Evolutionary conservation across 345 rosid genomes (phyloP).

Genomic region (Populus nigra): DNA sequence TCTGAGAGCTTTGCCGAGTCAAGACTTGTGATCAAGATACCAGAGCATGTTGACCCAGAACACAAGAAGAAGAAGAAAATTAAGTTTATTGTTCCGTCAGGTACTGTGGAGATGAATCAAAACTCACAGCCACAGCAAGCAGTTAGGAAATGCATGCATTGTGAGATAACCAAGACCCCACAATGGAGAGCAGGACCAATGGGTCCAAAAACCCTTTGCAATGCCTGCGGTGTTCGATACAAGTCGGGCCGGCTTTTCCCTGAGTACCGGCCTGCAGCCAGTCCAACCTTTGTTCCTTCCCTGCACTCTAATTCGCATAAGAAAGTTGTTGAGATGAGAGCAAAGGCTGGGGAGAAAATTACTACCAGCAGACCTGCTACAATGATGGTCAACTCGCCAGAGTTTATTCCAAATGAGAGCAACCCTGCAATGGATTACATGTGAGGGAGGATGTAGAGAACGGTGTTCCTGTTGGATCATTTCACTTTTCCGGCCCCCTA

Average conservation of each 20-base stretch:
- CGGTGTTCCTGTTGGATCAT: conserved; percentile 15
- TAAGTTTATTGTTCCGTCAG: conserved; percentile 42
- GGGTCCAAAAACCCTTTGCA: conserved; percentile 98
- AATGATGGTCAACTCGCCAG: conserved; percentile 27
- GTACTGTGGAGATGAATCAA: conserved; percentile 35
- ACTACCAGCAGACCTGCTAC: conserved; percentile 6
- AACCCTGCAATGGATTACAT: conserved; percentile 38
- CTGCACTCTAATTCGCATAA: conserved; percentile 94
- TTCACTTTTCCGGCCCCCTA: conserved; percentile 2
- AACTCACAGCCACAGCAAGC: conserved; percentile 35
- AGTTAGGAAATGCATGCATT: conserved; percentile 87
- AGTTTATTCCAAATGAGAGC: conserved; percentile 45
- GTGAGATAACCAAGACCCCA: conserved; percentile 92
- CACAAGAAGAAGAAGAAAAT: conserved; percentile 78
- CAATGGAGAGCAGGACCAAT: conserved; percentile 99
- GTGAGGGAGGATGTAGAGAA: conserved; percentile 17
- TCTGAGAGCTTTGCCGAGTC: conserved; percentile 61
- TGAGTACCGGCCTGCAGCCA: conserved; percentile 92
- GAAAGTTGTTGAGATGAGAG: conserved; percentile 93
- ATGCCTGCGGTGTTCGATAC: conserved; percentile 93
- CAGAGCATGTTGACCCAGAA: conserved; percentile 52
- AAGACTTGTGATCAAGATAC: conserved; percentile 60
- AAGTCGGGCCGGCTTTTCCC: conserved; percentile 98
- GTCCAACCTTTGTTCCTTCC: conserved; percentile 86
- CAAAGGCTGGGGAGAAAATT: conserved; percentile 35